Evolutionary conservation across 129 eudicot genomes (phyloP).

Genomic region (Oenanthe sinensis): DNA sequence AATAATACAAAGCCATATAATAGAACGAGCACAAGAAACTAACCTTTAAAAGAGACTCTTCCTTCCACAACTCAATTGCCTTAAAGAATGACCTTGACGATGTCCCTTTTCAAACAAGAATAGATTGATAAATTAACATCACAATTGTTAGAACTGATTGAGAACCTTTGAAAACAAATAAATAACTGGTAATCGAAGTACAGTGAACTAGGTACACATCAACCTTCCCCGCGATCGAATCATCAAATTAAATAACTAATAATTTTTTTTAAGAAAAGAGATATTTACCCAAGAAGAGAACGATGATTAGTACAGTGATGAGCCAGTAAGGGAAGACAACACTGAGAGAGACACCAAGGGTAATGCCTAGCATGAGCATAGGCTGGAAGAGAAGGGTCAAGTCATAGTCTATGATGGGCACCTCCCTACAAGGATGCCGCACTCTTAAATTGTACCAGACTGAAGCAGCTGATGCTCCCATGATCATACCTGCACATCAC

Average conservation of each 20-base stretch:
- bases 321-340: constrained; percentile 97
- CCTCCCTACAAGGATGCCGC: constrained; percentile 84
- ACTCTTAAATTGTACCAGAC: constrained; percentile 93
- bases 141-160: neutral
- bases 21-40: neutral
- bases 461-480: constrained; percentile 97
- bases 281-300: constrained; percentile 63
- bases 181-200: neutral
- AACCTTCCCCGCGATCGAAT: neutral
- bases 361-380: constrained; percentile 97
- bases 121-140: neutral
- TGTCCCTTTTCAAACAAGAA: constrained; percentile 46
- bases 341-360: constrained; percentile 84
- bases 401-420: constrained; percentile 88
- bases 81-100: constrained; percentile 71
- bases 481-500: constrained; percentile 71
- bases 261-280: neutral
- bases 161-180: neutral
- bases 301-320: constrained; percentile 75
- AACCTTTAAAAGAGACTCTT: constrained; percentile 75
- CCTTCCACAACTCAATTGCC: constrained; percentile 91
- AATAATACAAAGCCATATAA: neutral
- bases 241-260: neutral
- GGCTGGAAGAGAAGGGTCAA: constrained; percentile 91
- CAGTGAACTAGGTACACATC: neutral